Evolutionary conservation across 1,284 basidiomycete species (phyloP).

Genomic region (Sanghuangporus weigelae): DNA sequence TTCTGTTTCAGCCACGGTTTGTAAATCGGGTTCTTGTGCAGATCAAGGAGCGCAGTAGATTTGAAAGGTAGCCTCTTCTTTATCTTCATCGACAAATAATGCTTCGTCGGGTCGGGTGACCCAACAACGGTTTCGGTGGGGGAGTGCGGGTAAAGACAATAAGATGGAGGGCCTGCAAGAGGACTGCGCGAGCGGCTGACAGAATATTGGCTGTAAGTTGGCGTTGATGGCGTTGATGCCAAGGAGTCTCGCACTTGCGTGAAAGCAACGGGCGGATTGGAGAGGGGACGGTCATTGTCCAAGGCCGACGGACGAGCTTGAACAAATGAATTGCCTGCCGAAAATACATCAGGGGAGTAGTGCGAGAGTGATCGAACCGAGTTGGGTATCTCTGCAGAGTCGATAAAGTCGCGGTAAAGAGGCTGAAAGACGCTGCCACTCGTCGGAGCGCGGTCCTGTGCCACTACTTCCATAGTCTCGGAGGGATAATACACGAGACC

Average conservation of each 20-base stretch:
- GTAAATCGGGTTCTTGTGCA: not conserved
- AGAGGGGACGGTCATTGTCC: not conserved
- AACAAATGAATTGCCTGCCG: not conserved
- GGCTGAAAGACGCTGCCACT: conserved; percentile 1
- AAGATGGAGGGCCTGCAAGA: conserved; percentile 1
- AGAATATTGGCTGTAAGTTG: not conserved
- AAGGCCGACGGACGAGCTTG: not conserved
- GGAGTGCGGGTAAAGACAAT: not conserved
- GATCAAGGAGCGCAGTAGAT: conserved; percentile 10
- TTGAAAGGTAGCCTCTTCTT: not conserved
- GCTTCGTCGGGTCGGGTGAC: not conserved
- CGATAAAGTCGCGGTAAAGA: not conserved
- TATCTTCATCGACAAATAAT: not conserved
- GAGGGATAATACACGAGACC: conserved; percentile 1
- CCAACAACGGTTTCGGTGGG: conserved; percentile 9
- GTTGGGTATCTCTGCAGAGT: not conserved
- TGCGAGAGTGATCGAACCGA: conserved; percentile 2
- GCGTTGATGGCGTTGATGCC: conserved; percentile 1
- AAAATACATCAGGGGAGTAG: not conserved
- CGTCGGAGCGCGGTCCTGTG: not conserved
- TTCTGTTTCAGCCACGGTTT: conserved; percentile 10
- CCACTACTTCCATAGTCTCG: not conserved
- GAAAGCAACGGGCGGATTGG: not conserved
- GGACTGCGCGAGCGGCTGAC: conserved; percentile 3
- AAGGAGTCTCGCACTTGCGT: conserved; percentile 1